Evolutionary conservation across 176 grass and related monocot genomes (phyloP), one percentile per base, ranked within the genome.

Genomic region (Raddia distichophylla): DNA sequence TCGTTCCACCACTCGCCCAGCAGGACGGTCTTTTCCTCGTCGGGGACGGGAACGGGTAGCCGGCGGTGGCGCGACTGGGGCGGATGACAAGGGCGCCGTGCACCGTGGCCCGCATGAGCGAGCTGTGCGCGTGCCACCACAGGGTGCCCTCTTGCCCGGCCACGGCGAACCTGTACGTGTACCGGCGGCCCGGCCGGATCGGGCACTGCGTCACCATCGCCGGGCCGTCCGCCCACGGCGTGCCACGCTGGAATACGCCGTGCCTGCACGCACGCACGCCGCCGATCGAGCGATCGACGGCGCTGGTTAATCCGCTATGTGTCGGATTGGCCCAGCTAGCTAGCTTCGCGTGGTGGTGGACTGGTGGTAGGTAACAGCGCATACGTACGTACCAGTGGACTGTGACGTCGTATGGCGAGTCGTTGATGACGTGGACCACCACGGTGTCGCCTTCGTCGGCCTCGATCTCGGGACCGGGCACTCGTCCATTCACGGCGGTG

Each of bases 71-170:
- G 10, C 8, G 2, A 10, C 78, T 54, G 13, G 93, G 90, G 7
- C 71, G 60, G 80, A 95, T 69, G 81, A 95, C 37, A 49, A 95
- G 82, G 20, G 87, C 89, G 20, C 93, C 93, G 65, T 94, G 3
- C 11, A 89, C 87, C 4, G 93, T 94, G 5, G 78, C 89, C 32
- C 93, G 89, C 40, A 92, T 37, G 71, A 79, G 77, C 2, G 79
- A 86, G 44, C 35, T 44, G 75, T 97, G 91, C 60, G 94, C 87
- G 70, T 94, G 94, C 94, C 94, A 97, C 94, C 94, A 97, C 32
- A 97, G 78, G 33, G 94, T 97, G 84, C 94, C 94, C 52, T 92
- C 91, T 71, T 97, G 91, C 14, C 87, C 82, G 9, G 81, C 71
- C 45, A 94, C 42, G 77, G 45, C 48, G 89, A 94, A 94, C 63